Conservation (phyloP, 257 asterid genomes). For the Plectranthus barbatus region DNA sequence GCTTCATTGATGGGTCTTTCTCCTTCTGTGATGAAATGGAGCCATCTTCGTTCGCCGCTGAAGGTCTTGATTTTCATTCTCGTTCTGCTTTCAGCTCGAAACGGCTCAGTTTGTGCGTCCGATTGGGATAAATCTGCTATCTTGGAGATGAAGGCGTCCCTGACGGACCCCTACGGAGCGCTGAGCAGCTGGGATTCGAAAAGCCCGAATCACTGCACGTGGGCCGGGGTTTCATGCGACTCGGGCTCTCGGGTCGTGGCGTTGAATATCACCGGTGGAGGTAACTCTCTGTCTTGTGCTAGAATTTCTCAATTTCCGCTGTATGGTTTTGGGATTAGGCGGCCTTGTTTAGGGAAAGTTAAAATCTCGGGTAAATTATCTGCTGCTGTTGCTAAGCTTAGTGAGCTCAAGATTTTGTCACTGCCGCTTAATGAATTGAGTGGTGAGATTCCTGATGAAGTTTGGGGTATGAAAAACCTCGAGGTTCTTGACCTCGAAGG, state of each 20-base stretch:
- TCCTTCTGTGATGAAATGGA: constrained; percentile 47
- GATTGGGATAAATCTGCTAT: constrained; percentile 81
- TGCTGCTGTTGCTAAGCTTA: constrained; percentile 44
- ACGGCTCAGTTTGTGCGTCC: constrained; percentile 27
- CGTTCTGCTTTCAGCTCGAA: constrained; percentile 37
- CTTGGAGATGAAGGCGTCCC: constrained; percentile 59
- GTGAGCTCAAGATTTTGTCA: constrained; percentile 59
- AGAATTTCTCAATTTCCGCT: constrained; percentile 68
- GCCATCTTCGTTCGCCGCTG: constrained; percentile 36
- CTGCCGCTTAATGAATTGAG: constrained; percentile 72
- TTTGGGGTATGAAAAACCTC: constrained; percentile 82
- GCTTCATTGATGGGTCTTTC: constrained; percentile 59
- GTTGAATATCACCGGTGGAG: constrained; percentile 72
- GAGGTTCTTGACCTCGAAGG: constrained; percentile 96
- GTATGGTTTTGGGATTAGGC: constrained; percentile 74
- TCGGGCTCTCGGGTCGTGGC: constrained; percentile 59
- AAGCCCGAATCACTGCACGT: constrained; percentile 51
- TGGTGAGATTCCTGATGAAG: constrained; percentile 59
- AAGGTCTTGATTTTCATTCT: constrained; percentile 48
- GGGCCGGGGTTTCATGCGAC: constrained; percentile 75
- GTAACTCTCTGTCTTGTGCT: constrained; percentile 64
- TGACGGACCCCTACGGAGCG: constrained; percentile 61
- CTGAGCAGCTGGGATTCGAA: constrained; percentile 53
- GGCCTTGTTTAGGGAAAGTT: constrained; percentile 46
- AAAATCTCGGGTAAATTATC: constrained; percentile 53